Base-by-base conservation (phyloP, 163 green algal genomes). In the Chlorella variabilis region DNA sequence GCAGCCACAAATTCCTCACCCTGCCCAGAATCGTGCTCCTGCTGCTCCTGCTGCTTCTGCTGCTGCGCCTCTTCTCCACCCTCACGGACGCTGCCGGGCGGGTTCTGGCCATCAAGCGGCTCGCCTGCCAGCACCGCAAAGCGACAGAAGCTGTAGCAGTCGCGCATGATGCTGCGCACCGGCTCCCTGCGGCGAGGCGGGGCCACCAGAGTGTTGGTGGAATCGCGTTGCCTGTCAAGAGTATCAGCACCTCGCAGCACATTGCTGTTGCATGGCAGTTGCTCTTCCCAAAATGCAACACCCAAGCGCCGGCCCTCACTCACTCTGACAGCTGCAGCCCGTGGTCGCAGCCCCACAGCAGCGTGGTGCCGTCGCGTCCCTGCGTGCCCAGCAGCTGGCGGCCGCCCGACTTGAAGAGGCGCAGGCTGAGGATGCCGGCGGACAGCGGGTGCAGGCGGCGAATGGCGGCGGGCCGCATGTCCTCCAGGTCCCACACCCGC, bases 141-240 rank as follows among this genome's bases (percentile, higher is more conserved):
- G 27, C 85, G 75, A 68, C 85, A 89, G 71, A 89, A 87, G 58
- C 75, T 84, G 83, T 86, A 89, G 33, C 82, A 78, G 31, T 71
- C 62, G 8, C 82, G 79, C n/a, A 70, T 33, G 18, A 89, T 76
- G 25, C 58, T 62, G 54, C 75, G 76, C 39, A 62, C 25, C 3
- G 79, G 79, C 49, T 79, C 31, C n/a, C 84, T 88, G 63, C 75
- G 65, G 4, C 2, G 31, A 25, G 69, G 29, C n/a, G n/a, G n/a
- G n/a, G n/a, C n/a, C n/a, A n/a, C n/a, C n/a, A n/a, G n/a, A n/a
- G n/a, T n/a, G n/a, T n/a, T n/a, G n/a, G n/a, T n/a, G n/a, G n/a
- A n/a, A n/a, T n/a, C n/a, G n/a, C n/a, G n/a, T n/a, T n/a, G n/a
- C n/a, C n/a, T n/a, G n/a, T n/a, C n/a, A n/a, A n/a, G n/a, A n/a